A percentile compares a stretch with the other conserved stretches of the same genome.
phyloP scores from a whole-genome alignment of 768 basidiomycete genomes.

The Clitopilus hobsonii region DNA sequence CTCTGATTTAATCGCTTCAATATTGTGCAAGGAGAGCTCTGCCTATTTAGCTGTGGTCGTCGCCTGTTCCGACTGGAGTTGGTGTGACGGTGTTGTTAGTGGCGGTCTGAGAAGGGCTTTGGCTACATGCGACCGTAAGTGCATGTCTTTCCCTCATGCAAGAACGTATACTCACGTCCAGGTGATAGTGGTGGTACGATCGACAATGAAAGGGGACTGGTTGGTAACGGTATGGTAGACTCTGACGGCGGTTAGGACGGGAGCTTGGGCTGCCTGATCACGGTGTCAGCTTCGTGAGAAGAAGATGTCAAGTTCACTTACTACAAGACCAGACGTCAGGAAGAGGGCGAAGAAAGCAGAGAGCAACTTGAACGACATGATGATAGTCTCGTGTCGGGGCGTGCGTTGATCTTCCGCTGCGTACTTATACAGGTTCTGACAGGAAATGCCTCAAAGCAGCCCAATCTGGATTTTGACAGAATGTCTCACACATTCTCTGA shows the following conservation, averaged over 20 bases:
- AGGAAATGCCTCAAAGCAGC: not conserved
- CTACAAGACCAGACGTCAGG: not conserved
- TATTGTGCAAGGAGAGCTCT: not conserved
- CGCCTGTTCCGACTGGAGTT: not conserved
- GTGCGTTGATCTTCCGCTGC: not conserved
- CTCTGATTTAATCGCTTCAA: no score
- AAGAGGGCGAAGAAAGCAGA: not conserved
- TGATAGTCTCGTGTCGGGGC: not conserved
- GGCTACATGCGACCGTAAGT: not conserved
- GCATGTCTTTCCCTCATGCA: not conserved
- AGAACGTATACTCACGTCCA: conserved; percentile 17
- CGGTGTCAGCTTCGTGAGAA: not conserved
- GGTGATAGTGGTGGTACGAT: conserved; percentile 15
- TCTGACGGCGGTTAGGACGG: conserved; percentile 13
- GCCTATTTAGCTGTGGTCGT: no score
- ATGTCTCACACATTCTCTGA: not conserved
- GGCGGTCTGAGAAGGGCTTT: not conserved
- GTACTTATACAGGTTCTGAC: not conserved
- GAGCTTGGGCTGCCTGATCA: not conserved
- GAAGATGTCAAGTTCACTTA: not conserved
- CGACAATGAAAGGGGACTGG: conserved; percentile 18
- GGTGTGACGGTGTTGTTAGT: not conserved
- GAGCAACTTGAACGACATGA: not conserved
- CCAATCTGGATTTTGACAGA: not conserved
- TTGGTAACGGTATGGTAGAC: conserved; percentile 15